Evolutionary conservation across 2,329 filamentous ascomycete genomes (phyloP), one percentile per base, ranked within the genome.

Genomic region (Pseudovirgaria hyperparasitica): DNA sequence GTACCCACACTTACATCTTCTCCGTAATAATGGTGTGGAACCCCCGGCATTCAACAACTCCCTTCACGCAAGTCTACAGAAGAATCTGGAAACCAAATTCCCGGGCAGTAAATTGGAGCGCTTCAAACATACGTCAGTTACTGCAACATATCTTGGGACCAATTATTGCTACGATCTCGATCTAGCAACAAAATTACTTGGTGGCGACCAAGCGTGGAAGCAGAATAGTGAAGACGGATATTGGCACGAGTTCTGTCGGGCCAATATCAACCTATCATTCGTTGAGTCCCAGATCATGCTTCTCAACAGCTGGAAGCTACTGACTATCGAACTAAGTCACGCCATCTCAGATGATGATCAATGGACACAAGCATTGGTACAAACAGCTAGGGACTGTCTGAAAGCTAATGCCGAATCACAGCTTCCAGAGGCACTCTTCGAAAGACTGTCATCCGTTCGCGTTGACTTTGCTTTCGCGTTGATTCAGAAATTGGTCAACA

Each of bases 211-310:
- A 30, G 74, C 76, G 20, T 98, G 90, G 90, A 22, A 52, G 32
- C 38, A 66, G 60, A 39, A 67, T 22, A 38, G 35, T 18, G 46
- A 72, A 29, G 70, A 77, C 42, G 86, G 86, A 0, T 92, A 92
- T 55, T 68, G 70, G 35, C 69, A 71, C 25, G 90, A 98, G 48
- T 77, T 98, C 55, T 71, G 76, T 43, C 74, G 75, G 34, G 90
- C 87, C 22, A 98, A 98, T 51, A 62, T 79, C 35, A 96, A 98
- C 52, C 54, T 98, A 27, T 92, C 86, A 14, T 63, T 93, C 18
- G 84, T 98, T 18, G 85, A 96, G 50, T 82, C 87, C 14, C 85
- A 98, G 58, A 76, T 90, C 38, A 70, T 74, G 22, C 70, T 98
- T 11, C 78, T 94, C 37, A 75, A 82, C 41, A 80, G 82, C 29